These are phyloP conservation scores for Cyberlindnera suaveolens DNA, from an alignment of 805 yeast genomes.

Conservation along the genomic window DNA sequence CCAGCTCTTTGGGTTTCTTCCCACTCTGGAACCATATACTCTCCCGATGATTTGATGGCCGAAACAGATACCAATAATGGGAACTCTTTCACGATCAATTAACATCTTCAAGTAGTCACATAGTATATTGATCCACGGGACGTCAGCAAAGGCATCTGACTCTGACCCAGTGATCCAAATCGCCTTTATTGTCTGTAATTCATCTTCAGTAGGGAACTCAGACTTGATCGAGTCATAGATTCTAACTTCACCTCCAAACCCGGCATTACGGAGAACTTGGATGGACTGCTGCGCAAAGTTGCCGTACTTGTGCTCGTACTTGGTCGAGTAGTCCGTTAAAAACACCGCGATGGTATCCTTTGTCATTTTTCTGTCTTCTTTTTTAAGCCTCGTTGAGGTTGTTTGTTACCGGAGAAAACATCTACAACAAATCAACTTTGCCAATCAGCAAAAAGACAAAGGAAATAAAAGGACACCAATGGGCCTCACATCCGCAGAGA, in stretches of 20 bases:
- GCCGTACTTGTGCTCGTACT: slow-evolving; percentile 27
- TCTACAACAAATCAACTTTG: not conserved
- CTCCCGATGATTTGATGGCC: slow-evolving; percentile 80
- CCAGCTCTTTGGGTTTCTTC: slow-evolving; percentile 58
- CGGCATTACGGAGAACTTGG: slow-evolving; percentile 25
- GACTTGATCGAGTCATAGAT: slow-evolving; percentile 33
- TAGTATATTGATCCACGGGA: slow-evolving; percentile 37
- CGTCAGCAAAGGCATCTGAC: slow-evolving; percentile 37
- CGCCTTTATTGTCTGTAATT: slow-evolving; percentile 28
- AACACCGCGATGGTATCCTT: slow-evolving; percentile 17
- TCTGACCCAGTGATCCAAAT: slow-evolving; percentile 50
- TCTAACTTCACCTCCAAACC: slow-evolving; percentile 18
- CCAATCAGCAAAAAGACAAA: not conserved
- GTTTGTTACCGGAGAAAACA: not conserved
- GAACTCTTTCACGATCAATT: slow-evolving; percentile 20
- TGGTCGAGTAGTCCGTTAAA: slow-evolving; percentile 16
- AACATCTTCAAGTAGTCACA: slow-evolving; percentile 28
- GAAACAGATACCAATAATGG: slow-evolving; percentile 70
- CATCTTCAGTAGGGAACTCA: slow-evolving; percentile 22
- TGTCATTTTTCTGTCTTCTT: slow-evolving; percentile 5
- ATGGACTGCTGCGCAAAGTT: slow-evolving; percentile 47
- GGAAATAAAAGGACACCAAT: slow-evolving; percentile 1
- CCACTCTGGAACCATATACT: slow-evolving; percentile 56
- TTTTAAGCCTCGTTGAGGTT: too few species aligned
- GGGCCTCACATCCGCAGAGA: slow-evolving; percentile 51